Base-by-base conservation (phyloP, 306 rosid species). In the Benincasa hispida region DNA sequence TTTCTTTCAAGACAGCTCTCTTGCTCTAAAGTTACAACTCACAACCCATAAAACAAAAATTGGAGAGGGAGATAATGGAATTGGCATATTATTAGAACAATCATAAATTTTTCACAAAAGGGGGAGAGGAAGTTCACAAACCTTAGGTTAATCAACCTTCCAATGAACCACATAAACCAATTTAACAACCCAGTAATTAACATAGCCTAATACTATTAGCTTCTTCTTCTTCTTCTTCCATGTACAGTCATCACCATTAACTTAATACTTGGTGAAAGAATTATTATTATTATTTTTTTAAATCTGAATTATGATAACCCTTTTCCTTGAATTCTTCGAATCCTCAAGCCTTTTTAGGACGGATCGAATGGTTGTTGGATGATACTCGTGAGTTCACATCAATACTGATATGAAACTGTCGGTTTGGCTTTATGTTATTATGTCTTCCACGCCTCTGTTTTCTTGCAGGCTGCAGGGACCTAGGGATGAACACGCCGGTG, bases 401-500 rank as follows among this genome's bases (percentile, higher is more conserved):
- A 25, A 42, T 60, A 57, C 45, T 18, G 8, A 60, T 59, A 30
- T 79, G 85, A 74, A 82, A 59, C 72, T 87, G 90, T 74, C 85
- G 83, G 9, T 84, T 87, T 50, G 83, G 67, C 79, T 89, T 94
- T 62, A 92, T 18, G 73, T 68, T 18, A 54, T 68, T 74, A 75
- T 83, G 69, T 76, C 85, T 87, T 77, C 86, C 90, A 75, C 82
- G 89, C 72, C 90, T 86, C 13, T 77, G 81, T 83, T 80, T 91
- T 75, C 87, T 88, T 72, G 92, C 88, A 10, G 92, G 87, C 73
- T 75, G 89, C 28, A 87, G 75, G 21, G 85, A 86, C 45, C 89
- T 90, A 0, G 95, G 98, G 75, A 93, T 93, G 66, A 93, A 93
- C 69, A 93, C 97, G 0, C 98, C 95, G 2, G 98, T 93, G 19